Evolutionary conservation across 805 yeast genomes (phyloP).

Genomic region (Wickerhamomyces canadensis): DNA sequence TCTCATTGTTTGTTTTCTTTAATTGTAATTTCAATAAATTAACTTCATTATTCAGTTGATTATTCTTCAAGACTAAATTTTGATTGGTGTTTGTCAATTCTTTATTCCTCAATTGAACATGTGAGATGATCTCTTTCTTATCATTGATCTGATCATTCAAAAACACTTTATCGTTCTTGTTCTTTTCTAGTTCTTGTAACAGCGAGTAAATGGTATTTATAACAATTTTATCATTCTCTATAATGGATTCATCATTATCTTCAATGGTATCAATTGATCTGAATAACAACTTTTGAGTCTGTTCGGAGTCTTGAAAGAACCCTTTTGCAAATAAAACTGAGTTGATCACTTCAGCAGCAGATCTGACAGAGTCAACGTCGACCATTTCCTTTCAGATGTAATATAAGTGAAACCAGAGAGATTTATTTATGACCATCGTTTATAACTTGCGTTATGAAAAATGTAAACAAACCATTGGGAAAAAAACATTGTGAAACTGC

Average conservation of each 20-base stretch:
- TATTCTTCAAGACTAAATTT: not conserved
- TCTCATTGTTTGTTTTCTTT: not conserved
- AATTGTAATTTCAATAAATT: constrained; percentile 1
- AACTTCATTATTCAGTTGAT: constrained; percentile 5
- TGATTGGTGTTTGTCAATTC: constrained; percentile 1
- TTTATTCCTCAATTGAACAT: not conserved
- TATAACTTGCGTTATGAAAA: not conserved
- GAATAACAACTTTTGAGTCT: not conserved
- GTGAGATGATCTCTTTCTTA: constrained; percentile 2
- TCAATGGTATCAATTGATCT: not conserved
- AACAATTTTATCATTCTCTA: constrained; percentile 8
- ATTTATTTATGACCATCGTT: not conserved
- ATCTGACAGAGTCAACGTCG: constrained; percentile 5
- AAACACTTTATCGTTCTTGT: constrained; percentile 3
- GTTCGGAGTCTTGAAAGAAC: constrained; percentile 1
- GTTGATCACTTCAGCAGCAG: constrained; percentile 13
- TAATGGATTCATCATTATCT: not conserved
- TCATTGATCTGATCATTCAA: constrained; percentile 2
- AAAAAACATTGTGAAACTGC: too few species aligned
- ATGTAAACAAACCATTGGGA: too few species aligned
- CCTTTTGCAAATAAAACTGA: constrained; percentile 12
- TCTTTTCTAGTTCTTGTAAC: constrained; percentile 10
- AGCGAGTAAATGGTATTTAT: constrained; percentile 12
- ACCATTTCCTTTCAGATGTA: not conserved
- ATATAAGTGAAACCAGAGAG: too few species aligned